Evolutionary conservation across 148 eudicot genomes (phyloP), one percentile per base, ranked within the genome.

Genomic region (Limonium bicolor): DNA sequence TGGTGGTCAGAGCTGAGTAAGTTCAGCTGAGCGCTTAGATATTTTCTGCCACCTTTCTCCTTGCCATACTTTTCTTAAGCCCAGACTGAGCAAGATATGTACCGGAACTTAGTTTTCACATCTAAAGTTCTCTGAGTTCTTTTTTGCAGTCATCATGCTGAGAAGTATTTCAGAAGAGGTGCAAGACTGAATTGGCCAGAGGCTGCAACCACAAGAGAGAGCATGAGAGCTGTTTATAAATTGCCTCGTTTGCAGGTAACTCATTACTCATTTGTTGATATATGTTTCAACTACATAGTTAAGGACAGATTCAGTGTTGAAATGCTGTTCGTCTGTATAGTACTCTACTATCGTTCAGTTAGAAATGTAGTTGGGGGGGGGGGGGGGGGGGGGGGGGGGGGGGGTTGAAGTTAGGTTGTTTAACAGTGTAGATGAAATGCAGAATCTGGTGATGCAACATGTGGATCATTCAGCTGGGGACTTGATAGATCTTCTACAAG

Each of bases 161-260:
- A 81, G 43, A 73, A 67, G 50, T 86, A 86, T 31, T 81, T 86
- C 63, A 68, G 73, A 53, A 65, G 74, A 42, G 74, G 78, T 34
- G 48, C 73, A 43, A 66, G 78, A 39, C 61, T 86, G 39, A 65
- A 78, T 62, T 86, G 96, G 96, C 96, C 96, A 32, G 84, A 70
- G 62, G 93, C 93, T 38, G 86, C 93, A 16, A 66, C 62, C 19
- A 74, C 87, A 9, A 78, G 93, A 65, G 96, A 81, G 60, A 86
- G 93, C 38, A 72, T 72, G 31, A 67, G 74, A 61, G 78, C 96
- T 33, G 96, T 50, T 16, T 27, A 50, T 50, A 36, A 50, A 26
- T 36, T 50, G 34, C 54, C 54, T 2, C 54, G 43, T n/a, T 34
- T 50, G 12, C 54, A 36, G 44, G 54, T 50, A 22, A n/a, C 8